These are phyloP conservation scores for Pseudognaphalium luteoalbum DNA, from an alignment of 129 eudicot species.

Conservation along the genomic window DNA sequence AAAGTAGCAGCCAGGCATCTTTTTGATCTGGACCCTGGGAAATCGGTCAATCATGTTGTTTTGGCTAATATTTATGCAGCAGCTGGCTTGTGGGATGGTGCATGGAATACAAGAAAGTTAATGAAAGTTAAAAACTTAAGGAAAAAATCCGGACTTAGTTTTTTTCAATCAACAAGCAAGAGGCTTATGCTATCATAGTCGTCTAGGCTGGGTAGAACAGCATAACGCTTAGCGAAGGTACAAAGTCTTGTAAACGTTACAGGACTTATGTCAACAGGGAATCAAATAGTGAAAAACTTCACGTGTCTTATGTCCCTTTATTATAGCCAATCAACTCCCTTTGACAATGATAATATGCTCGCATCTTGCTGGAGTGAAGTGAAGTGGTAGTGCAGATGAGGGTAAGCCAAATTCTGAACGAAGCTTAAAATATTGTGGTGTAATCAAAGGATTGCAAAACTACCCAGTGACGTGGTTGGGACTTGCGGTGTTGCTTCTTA, in stretches of 20 bases:
- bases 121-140: conserved; percentile 41
- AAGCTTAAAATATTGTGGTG: too few relatives aligned
- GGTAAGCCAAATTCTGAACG: too few relatives aligned
- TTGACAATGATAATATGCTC: too few relatives aligned
- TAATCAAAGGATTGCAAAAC: too few relatives aligned
- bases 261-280: background rate
- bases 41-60: conserved; percentile 55
- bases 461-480: too few relatives aligned
- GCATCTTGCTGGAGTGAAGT: too few relatives aligned
- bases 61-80: conserved; percentile 62
- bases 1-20: conserved; percentile 53
- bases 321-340: too few relatives aligned
- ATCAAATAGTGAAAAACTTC: background rate
- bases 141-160: conserved; percentile 55
- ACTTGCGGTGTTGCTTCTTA: too few relatives aligned
- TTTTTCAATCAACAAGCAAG: conserved; percentile 31
- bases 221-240: background rate
- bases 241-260: background rate
- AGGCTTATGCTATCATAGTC: conserved; percentile 22
- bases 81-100: conserved; percentile 66
- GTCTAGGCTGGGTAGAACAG: background rate
- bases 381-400: too few relatives aligned
- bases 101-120: conserved; percentile 41
- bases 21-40: conserved; percentile 41
- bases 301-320: background rate